phyloP scores from a whole-genome alignment of 306 rosid genomes.

The Quillaja saponaria region DNA sequence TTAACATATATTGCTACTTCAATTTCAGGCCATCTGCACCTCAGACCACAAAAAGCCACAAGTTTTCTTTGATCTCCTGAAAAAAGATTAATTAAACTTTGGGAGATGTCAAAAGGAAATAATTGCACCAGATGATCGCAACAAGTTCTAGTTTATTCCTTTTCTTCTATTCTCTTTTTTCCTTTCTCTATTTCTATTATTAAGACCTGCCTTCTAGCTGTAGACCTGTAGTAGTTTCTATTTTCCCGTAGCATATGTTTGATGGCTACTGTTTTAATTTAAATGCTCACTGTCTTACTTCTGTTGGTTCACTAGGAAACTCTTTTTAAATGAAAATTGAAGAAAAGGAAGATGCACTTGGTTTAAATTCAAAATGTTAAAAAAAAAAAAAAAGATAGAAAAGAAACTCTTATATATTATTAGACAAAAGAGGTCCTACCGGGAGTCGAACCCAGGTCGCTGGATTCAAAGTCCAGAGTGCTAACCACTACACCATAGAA shows the following conservation, averaged over 20 bases:
- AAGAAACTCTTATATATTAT: no score
- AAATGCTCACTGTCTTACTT: no score
- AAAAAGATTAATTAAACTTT: slow-evolving; percentile 14
- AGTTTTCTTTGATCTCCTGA: slow-evolving; percentile 58
- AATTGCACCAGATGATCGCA: slow-evolving; percentile 4
- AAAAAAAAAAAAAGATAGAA: no score
- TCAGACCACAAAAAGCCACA: slow-evolving; percentile 63
- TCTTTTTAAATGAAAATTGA: neutral
- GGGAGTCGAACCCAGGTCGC: slow-evolving; percentile 32
- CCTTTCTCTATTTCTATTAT: neutral
- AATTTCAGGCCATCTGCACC: slow-evolving; percentile 54
- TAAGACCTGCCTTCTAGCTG: slow-evolving; percentile 7
- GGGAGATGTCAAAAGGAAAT: neutral
- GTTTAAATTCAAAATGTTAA: no score
- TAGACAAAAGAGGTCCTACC: slow-evolving; percentile 16
- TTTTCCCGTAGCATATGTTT: slow-evolving; percentile 1
- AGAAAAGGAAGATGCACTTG: neutral
- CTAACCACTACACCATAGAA: slow-evolving; percentile 32
- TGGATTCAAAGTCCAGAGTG: slow-evolving; percentile 27
- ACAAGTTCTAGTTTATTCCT: neutral
- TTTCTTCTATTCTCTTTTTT: neutral
- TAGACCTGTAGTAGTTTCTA: slow-evolving; percentile 16
- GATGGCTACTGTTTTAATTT: no score
- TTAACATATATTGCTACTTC: slow-evolving; percentile 22
- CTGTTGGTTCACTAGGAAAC: no score